These are phyloP conservation scores for Albizia julibrissin DNA, from an alignment of 306 rosid species.

Conservation along the genomic window DNA sequence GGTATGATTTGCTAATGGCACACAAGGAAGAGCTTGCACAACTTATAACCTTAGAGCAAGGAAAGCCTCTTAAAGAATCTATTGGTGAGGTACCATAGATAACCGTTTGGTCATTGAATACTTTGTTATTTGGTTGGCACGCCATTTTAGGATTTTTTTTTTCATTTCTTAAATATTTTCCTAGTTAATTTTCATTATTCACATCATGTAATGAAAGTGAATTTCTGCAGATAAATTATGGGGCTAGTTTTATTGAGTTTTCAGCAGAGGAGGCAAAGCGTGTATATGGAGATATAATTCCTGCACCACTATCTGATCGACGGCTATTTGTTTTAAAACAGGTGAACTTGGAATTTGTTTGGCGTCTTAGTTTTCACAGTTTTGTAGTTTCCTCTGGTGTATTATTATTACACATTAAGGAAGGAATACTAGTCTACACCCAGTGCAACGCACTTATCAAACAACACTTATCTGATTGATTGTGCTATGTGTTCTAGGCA, in stretches of 20 bases:
- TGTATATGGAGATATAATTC: constrained; percentile 90
- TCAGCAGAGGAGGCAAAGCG: constrained; percentile 93
- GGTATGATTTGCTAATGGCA: constrained; percentile 77
- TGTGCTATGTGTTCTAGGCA: neutral
- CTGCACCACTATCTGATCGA: constrained; percentile 81
- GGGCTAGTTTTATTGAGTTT: constrained; percentile 92
- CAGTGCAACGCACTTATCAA: neutral
- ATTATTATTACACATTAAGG: neutral
- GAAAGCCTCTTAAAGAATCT: constrained; percentile 92
- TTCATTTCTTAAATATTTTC: constrained; percentile 21
- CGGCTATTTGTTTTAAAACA: constrained; percentile 88
- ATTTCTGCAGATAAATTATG: constrained; percentile 63
- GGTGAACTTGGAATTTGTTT: constrained; percentile 48
- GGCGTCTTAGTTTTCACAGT: constrained; percentile 24
- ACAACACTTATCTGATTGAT: neutral
- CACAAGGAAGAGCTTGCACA: constrained; percentile 89
- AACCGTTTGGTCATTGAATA: constrained; percentile 28
- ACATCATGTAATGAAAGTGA: constrained; percentile 25
- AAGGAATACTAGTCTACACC: neutral
- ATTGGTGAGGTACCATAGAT: constrained; percentile 71
- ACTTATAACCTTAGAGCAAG: constrained; percentile 96
- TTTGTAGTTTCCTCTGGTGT: neutral
- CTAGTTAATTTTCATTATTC: constrained; percentile 20
- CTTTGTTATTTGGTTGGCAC: constrained; percentile 5
- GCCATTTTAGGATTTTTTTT: constrained; percentile 20